These are phyloP conservation scores for Climacium dendroides DNA, from an alignment of 225 moss, liverwort and hornwort species.

Conservation along the genomic window DNA sequence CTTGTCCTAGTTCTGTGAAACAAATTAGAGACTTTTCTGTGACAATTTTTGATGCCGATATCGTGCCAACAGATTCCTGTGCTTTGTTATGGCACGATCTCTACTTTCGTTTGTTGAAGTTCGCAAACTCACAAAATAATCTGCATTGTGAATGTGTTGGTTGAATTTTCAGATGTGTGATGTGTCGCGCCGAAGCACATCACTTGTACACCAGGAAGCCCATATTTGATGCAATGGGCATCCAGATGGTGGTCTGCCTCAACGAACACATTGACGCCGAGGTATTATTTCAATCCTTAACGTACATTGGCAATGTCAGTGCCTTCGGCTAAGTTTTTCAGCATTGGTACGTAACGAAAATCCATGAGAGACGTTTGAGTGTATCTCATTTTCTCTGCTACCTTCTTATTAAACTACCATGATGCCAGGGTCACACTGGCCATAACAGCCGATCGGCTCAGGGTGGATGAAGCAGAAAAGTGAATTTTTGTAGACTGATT, in stretches of 20 bases:
- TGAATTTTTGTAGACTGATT: neutral
- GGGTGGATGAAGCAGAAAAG: neutral
- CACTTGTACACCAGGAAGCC: conserved; percentile 70
- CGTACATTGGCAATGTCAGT: neutral
- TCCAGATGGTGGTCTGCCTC: conserved; percentile 67
- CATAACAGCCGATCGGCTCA: neutral
- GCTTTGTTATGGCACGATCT: no score
- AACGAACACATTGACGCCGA: conserved; percentile 72
- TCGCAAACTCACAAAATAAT: neutral
- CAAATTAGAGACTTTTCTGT: neutral
- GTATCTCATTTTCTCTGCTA: neutral
- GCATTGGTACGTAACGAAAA: no score
- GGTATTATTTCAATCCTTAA: conserved; percentile 4
- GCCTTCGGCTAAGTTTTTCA: neutral
- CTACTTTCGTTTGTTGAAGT: no score
- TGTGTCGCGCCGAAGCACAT: conserved; percentile 93
- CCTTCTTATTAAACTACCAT: neutral
- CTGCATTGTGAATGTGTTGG: neutral
- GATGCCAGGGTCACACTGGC: neutral
- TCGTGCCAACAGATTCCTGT: no score
- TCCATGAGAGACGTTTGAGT: neutral
- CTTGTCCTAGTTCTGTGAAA: neutral
- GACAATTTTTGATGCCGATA: neutral
- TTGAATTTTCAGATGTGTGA: conserved; percentile 59
- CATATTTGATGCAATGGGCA: conserved; percentile 72